Evolutionary conservation across 2,329 filamentous ascomycete species (phyloP).

Genomic region (Talaromyces sp.): DNA sequence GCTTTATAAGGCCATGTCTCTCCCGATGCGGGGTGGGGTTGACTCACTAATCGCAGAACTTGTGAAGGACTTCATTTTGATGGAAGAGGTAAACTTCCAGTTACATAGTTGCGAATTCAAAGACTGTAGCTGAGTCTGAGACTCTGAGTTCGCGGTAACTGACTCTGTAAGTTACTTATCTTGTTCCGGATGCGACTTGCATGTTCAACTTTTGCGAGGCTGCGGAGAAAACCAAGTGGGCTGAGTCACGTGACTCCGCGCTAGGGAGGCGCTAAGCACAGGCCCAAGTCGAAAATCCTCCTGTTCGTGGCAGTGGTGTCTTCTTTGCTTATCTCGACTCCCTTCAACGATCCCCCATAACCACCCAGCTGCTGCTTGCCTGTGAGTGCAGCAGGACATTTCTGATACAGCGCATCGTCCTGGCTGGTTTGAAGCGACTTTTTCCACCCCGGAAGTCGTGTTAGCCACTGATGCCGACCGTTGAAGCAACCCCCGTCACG

Average conservation of each 20-base stretch:
- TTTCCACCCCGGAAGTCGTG: conserved; percentile 22
- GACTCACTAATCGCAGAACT: conserved; percentile 50
- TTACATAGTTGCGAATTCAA: conserved; percentile 19
- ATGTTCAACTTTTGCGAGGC: conserved; percentile 1
- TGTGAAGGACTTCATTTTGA: conserved; percentile 45
- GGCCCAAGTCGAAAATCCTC: conserved; percentile 37
- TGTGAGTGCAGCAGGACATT: background rate
- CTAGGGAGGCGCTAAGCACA: conserved; percentile 23
- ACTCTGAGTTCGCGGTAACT: background rate
- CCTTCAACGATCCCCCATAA: conserved; percentile 14
- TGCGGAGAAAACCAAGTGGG: conserved; percentile 23
- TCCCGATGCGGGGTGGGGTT: conserved; percentile 8
- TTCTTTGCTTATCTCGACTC: conserved; percentile 24
- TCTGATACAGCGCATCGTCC: background rate
- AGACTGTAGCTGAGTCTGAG: background rate
- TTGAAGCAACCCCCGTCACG: conserved; percentile 67
- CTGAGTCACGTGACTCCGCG: conserved; percentile 28
- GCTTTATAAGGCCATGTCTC: conserved; percentile 10
- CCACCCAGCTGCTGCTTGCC: background rate
- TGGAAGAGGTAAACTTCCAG: background rate
- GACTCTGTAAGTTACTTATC: background rate
- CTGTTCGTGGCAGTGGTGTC: conserved; percentile 21
- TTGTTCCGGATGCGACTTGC: background rate
- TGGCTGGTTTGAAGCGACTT: conserved; percentile 21
- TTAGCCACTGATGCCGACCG: conserved; percentile 78